Evolutionary conservation across 768 basidiomycete species (phyloP).

Genomic region (Boletus bicolor): DNA sequence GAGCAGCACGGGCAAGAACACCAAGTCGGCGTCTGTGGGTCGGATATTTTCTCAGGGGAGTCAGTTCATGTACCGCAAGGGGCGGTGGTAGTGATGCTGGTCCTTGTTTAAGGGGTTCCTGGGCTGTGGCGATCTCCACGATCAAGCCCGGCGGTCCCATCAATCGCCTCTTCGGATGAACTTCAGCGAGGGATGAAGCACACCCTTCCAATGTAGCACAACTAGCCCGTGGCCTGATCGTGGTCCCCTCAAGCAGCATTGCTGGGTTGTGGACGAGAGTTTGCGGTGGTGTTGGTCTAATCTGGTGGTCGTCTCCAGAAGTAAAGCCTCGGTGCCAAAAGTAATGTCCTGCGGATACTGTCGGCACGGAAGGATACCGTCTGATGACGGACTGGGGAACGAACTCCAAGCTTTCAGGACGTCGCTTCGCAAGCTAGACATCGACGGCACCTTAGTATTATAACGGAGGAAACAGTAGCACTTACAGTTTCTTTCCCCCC

Average conservation of each 20-base stretch:
- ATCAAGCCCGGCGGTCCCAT: background rate
- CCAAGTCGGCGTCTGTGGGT: conserved; percentile 10
- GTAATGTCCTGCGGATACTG: background rate
- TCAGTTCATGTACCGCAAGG: background rate
- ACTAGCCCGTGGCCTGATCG: conserved; percentile 1
- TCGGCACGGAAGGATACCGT: conserved; percentile 17
- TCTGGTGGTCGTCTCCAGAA: background rate
- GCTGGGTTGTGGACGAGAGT: background rate
- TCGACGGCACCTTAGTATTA: background rate
- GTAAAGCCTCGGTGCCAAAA: background rate
- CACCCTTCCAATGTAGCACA: background rate
- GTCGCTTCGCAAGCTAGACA: conserved; percentile 6
- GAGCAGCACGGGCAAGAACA: conserved; percentile 20
- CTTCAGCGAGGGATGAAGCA: conserved; percentile 1
- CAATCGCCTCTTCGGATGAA: background rate
- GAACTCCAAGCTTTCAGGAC: conserved; percentile 23
- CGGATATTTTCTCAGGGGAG: background rate
- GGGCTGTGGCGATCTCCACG: background rate
- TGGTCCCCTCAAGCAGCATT: background rate
- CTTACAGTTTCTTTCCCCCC: conserved; percentile 14
- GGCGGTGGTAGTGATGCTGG: background rate
- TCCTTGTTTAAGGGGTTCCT: background rate
- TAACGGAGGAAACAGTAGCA: background rate
- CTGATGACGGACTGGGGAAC: conserved; percentile 27
- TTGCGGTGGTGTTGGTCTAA: background rate